Conservation (phyloP, 2,329 filamentous ascomycete species). For the Saccharata proteae region DNA sequence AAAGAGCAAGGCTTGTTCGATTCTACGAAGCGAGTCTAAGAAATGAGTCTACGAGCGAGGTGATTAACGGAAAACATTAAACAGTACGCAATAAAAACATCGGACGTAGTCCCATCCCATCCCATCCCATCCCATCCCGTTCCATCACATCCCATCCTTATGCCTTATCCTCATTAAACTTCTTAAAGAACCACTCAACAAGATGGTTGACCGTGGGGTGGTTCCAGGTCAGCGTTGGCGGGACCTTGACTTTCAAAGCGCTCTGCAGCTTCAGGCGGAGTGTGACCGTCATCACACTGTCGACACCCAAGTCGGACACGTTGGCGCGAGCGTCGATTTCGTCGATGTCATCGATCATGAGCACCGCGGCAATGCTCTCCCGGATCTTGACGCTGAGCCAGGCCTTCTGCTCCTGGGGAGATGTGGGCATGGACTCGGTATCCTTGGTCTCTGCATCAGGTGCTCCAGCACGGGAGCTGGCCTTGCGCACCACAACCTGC, state of each 20-base stretch:
- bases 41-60: no score
- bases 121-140: no score
- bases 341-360: conserved; percentile 19
- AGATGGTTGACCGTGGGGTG: conserved; percentile 28
- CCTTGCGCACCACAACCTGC: conserved; percentile 16
- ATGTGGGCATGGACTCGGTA: not conserved
- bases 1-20: no score
- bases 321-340: conserved; percentile 24
- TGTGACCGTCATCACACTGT: conserved; percentile 29
- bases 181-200: conserved; percentile 23
- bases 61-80: no score
- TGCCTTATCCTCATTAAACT: conserved; percentile 11
- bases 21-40: no score
- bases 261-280: conserved; percentile 25
- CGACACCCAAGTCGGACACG: conserved; percentile 28
- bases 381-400: conserved; percentile 21
- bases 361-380: conserved; percentile 21
- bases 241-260: conserved; percentile 22
- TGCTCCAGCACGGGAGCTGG: not conserved
- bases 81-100: no score
- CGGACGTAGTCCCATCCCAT: no score
- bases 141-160: no score
- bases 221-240: conserved; percentile 30
- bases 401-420: conserved; percentile 17
- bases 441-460: not conserved